These are phyloP conservation scores for Hydrangea macrophylla DNA, from an alignment of 148 eudicot genomes.

Conservation along the genomic window DNA sequence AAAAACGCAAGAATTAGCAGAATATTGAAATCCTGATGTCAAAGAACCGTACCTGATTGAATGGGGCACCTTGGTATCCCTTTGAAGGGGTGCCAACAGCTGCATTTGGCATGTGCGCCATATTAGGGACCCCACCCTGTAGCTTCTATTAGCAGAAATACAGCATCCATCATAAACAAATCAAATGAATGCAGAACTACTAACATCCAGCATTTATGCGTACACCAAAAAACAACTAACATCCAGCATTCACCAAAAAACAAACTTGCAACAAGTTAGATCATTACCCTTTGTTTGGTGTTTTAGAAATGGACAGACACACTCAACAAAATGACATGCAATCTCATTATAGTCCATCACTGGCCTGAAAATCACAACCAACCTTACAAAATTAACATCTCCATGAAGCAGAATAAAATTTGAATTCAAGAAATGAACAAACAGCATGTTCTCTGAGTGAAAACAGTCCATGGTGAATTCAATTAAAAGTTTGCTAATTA, in stretches of 20 bases:
- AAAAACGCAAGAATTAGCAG: neutral
- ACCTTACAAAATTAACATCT: slow-evolving; percentile 8
- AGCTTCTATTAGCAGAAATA: slow-evolving; percentile 23
- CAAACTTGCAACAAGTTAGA: slow-evolving; percentile 13
- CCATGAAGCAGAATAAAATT: neutral
- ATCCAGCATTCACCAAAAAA: neutral
- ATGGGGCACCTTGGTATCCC: slow-evolving; percentile 53
- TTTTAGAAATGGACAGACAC: slow-evolving; percentile 63
- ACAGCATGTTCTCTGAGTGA: neutral
- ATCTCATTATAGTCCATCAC: slow-evolving; percentile 76
- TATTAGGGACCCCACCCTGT: slow-evolving; percentile 36
- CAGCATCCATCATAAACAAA: slow-evolving; percentile 5
- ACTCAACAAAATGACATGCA: slow-evolving; percentile 73
- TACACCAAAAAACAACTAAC: too few relatives aligned
- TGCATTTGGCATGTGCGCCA: slow-evolving; percentile 30
- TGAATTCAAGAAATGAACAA: slow-evolving; percentile 8
- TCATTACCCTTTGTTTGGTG: slow-evolving; percentile 50
- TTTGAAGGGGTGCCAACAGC: slow-evolving; percentile 39
- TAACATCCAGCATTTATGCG: too few relatives aligned
- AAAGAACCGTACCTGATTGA: slow-evolving; percentile 49
- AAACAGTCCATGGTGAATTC: neutral
- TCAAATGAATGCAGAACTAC: neutral
- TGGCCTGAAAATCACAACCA: slow-evolving; percentile 53
- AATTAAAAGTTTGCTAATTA: neutral
- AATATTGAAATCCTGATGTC: neutral